Conservation (phyloP, 805 yeast species). For the Candida takata region DNA sequence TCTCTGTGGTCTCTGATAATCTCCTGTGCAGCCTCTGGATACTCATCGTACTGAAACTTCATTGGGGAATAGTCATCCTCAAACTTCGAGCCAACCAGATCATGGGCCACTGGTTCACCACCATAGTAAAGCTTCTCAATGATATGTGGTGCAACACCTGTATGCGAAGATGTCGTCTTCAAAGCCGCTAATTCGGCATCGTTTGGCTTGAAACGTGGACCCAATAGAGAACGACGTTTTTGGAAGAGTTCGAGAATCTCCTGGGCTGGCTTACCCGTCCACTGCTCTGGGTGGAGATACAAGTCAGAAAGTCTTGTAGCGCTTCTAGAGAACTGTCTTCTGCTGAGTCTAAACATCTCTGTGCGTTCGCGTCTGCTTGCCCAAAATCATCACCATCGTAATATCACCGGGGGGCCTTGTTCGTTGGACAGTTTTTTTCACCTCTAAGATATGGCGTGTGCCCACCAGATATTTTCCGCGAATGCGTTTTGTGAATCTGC, state of each 20-base stretch:
- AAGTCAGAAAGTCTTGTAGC: slow-evolving; percentile 10
- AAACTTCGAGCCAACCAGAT: slow-evolving; percentile 26
- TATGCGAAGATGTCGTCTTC: slow-evolving; percentile 37
- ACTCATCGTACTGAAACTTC: slow-evolving; percentile 55
- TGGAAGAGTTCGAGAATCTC: slow-evolving; percentile 54
- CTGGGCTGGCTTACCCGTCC: slow-evolving; percentile 65
- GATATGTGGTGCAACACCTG: slow-evolving; percentile 31
- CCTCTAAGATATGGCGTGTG: too few species aligned
- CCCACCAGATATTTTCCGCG: too few species aligned
- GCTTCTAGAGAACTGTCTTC: slow-evolving; percentile 14
- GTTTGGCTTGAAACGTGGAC: slow-evolving; percentile 41
- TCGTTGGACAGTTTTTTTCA: slow-evolving; percentile 7
- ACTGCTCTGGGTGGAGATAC: slow-evolving; percentile 43
- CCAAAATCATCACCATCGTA: background rate
- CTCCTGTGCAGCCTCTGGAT: slow-evolving; percentile 66
- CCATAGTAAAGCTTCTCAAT: slow-evolving; percentile 32
- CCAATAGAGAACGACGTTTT: slow-evolving; percentile 48
- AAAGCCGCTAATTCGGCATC: slow-evolving; percentile 52
- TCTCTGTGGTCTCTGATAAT: slow-evolving; percentile 65
- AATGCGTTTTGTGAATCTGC: background rate
- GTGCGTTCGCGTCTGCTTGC: too few species aligned
- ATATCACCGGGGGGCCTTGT: background rate
- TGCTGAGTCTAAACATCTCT: slow-evolving; percentile 12
- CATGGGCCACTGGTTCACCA: slow-evolving; percentile 36
- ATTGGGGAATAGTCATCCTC: slow-evolving; percentile 32